phyloP scores from a whole-genome alignment of 352 stramenopile genomes.

The Phytophthora syringae region DNA sequence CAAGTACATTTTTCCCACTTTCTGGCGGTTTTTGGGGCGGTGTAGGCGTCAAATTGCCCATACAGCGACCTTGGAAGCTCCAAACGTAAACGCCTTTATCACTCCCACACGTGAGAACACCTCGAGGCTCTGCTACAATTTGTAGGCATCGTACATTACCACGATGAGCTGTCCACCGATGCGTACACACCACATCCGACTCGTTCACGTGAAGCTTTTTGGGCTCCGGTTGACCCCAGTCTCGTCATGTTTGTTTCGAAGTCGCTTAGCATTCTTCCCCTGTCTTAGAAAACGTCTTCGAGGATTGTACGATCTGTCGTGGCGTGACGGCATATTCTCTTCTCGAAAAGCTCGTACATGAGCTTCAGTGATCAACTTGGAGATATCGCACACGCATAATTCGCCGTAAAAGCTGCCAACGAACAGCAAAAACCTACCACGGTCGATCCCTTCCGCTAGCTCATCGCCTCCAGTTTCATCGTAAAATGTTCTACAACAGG shows the following conservation, averaged over 20 bases:
- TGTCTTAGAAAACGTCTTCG: conserved; percentile 71
- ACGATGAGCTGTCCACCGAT: conserved; percentile 61
- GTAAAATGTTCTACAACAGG: conserved; percentile 64
- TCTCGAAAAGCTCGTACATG: conserved; percentile 59
- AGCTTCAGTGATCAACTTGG: conserved; percentile 46
- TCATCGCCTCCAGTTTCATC: conserved; percentile 67
- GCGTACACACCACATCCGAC: conserved; percentile 46
- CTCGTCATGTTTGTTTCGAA: conserved; percentile 40
- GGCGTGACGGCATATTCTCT: conserved; percentile 59
- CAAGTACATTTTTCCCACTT: background rate
- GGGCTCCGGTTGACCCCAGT: conserved; percentile 7
- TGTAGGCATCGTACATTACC: conserved; percentile 57
- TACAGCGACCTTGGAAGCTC: conserved; percentile 49
- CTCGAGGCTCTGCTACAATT: conserved; percentile 64
- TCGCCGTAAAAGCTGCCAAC: conserved; percentile 49
- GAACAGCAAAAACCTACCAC: conserved; percentile 56
- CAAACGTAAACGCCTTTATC: conserved; percentile 72
- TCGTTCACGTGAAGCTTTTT: conserved; percentile 32
- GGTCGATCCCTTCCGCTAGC: conserved; percentile 52
- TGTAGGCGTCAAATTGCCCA: conserved; percentile 43
- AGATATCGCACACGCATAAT: conserved; percentile 61
- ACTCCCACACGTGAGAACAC: conserved; percentile 66
- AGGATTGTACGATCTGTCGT: conserved; percentile 75
- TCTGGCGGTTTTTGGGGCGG: conserved; percentile 8
- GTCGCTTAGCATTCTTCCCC: conserved; percentile 64